Evolutionary conservation across 2,329 filamentous ascomycete genomes (phyloP), one percentile per base, ranked within the genome.

Genomic region (Verticillium dahliae): DNA sequence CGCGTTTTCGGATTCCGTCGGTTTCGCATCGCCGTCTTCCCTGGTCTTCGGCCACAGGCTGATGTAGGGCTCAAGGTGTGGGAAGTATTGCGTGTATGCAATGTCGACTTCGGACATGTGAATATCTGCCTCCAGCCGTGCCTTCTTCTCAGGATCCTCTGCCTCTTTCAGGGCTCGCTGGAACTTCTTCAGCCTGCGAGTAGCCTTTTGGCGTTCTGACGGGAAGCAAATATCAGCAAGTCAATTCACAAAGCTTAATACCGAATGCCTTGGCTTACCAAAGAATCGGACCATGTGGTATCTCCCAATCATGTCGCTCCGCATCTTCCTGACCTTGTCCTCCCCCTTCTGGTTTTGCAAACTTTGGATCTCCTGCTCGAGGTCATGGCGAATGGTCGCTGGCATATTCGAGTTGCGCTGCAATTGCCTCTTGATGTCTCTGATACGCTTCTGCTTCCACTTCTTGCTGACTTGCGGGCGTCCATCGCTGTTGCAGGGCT

Each of bases 201-300:
- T 82, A 34, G 89, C 89, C 74, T 91, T 92, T 74, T 91, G 88
- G 57, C 89, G 83, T 67, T 92, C 88, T 90, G 64, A 15, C 18
- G 57, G 58, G 45, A 10, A 15, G n/a, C 39, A 13, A 14, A 60
- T 45, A 56, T 61, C 67, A 63, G 64, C 50, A 62, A 56, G 39
- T n/a, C 13, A 7, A 9, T n/a, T 45, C 39, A n/a, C 27, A 27
- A 27, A 27, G 27, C 27, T 27, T 27, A 3, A 4, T 27, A 10
- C 39, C 2, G 22, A 50, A 27, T 27, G 45, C 22, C 13, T 10
- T 4, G 5, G 69, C 82, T 59, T 79, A 90, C 90, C 91, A 74
- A 94, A 94, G 72, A 95, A 95, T 34, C 91, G 81, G 58, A 94
- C 85, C 84, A 91, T 93, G 72, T 94, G 90, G 69, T 92, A 95